Evolutionary conservation across 1,284 basidiomycete species (phyloP).

Genomic region (Xanthoconium separans): DNA sequence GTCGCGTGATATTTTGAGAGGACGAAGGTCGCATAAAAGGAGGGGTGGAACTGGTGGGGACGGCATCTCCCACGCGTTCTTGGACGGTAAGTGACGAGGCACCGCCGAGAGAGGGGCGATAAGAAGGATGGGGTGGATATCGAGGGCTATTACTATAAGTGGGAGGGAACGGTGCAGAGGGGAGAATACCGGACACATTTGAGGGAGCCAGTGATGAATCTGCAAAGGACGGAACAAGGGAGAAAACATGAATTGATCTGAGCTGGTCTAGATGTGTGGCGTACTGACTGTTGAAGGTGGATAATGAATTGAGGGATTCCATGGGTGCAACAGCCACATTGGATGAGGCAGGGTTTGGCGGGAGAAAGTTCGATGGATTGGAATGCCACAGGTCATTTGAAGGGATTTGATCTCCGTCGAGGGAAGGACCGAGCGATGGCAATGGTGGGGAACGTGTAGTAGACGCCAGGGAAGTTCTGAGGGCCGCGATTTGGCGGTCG

Average conservation of each 20-base stretch:
- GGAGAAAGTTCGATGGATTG: constrained; percentile 21
- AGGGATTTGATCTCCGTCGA: constrained; percentile 16
- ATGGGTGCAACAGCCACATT: constrained; percentile 13
- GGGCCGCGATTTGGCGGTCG: constrained; percentile 47
- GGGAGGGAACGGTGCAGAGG: constrained; percentile 21
- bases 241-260: constrained; percentile 4
- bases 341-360: constrained; percentile 7
- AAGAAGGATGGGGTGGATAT: constrained; percentile 21
- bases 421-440: constrained; percentile 31
- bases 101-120: constrained; percentile 19
- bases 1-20: constrained; percentile 14
- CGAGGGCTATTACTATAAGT: constrained; percentile 24
- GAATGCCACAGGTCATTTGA: constrained; percentile 19
- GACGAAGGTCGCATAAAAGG: constrained; percentile 21
- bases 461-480: constrained; percentile 38
- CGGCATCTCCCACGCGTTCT: constrained; percentile 14
- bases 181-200: constrained; percentile 14
- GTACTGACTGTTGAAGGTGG: constrained; percentile 22
- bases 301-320: constrained; percentile 14
- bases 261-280: constrained; percentile 7
- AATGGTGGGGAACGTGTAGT: constrained; percentile 38
- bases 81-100: constrained; percentile 16
- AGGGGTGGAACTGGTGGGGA: constrained; percentile 9
- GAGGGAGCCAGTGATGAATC: constrained; percentile 14
- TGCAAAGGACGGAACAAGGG: constrained; percentile 10